Base-by-base conservation (phyloP, 164 flowering plant species). In the Dillenia suffruticosa region DNA sequence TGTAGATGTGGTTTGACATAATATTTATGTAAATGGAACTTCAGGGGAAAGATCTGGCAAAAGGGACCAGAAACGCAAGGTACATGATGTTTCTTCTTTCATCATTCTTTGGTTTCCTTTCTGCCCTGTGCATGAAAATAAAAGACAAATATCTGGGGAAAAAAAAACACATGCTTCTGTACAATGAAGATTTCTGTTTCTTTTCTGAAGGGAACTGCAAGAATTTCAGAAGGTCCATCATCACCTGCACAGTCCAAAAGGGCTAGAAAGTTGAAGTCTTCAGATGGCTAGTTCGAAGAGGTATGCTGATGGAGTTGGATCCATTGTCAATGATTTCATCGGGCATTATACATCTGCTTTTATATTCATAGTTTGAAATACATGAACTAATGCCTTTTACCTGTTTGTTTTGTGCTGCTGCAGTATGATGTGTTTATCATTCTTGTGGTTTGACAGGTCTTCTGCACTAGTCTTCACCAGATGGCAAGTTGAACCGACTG, bases 31-130 rank as follows among this genome's bases (percentile, higher is more conserved):
- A 47, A 8, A 12, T 47, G 51, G 55, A 44, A 50, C 75, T 70
- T 68, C 79, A 93, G 96, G 89, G 56, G 98, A 90, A 62, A 76
- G 89, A 77, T 63, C 77, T 65, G 89, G 68, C 49, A 88, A 88
- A 70, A 77, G 84, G 72, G 95, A 92, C 45, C 96, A 86, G 62
- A 92, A 89, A 62, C 82, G 94, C 66, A 89, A 89, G 94, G 97
- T 89, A 73, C 12, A 12, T 61, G 53, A 12, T 13, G 50, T 49
- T 44, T 4, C 19, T 22, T 22, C 10, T 8, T 62, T 63, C 24
- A 8, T 46, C 73, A 19, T 45, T 44, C 8, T 57, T 2, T 12
- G 10, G 14, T 47, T 43, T 17, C 13, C n/a, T 46, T 47, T 8
- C 52, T 12, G 6, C 0, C 40, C 5, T 17, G 8, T 13, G 8